These are phyloP conservation scores for Colletotrichum costaricense DNA, from an alignment of 2,329 filamentous ascomycete genomes.

Conservation along the genomic window DNA sequence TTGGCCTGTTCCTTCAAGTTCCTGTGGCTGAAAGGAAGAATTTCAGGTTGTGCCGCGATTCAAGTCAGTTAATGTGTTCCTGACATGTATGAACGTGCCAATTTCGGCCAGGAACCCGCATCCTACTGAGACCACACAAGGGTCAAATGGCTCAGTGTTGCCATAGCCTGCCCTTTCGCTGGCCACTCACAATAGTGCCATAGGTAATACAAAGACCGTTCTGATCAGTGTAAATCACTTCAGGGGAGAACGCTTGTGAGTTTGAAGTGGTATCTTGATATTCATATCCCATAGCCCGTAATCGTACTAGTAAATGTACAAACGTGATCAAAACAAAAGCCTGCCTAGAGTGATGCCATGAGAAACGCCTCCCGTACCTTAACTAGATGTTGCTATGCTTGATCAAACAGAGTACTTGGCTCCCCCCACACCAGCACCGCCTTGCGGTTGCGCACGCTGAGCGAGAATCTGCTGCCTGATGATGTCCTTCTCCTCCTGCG, in stretches of 20 bases:
- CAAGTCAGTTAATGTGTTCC: background rate
- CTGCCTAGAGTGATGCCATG: background rate
- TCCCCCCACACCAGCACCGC: background rate
- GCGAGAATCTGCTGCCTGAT: conserved; percentile 23
- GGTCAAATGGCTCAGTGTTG: too few species aligned
- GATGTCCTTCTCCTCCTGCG: conserved; percentile 28
- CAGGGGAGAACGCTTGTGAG: background rate
- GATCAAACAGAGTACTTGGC: conserved; percentile 13
- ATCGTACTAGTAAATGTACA: background rate
- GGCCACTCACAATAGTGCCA: too few species aligned
- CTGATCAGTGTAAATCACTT: background rate
- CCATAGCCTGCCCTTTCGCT: too few species aligned
- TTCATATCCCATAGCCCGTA: conserved; percentile 7
- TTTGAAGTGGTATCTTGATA: conserved; percentile 29
- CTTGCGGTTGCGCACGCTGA: background rate
- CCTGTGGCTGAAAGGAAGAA: background rate
- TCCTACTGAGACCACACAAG: too few species aligned
- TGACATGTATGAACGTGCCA: too few species aligned
- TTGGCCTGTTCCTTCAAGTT: background rate
- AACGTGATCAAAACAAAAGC: background rate
- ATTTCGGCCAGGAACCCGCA: too few species aligned
- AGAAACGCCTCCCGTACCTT: background rate
- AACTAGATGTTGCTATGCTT: background rate
- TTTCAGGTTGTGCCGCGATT: background rate
- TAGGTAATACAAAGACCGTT: background rate